These are phyloP conservation scores for Saksenaea oblongispora DNA, from an alignment of 371 early-diverging fungal genomes.

Conservation along the genomic window DNA sequence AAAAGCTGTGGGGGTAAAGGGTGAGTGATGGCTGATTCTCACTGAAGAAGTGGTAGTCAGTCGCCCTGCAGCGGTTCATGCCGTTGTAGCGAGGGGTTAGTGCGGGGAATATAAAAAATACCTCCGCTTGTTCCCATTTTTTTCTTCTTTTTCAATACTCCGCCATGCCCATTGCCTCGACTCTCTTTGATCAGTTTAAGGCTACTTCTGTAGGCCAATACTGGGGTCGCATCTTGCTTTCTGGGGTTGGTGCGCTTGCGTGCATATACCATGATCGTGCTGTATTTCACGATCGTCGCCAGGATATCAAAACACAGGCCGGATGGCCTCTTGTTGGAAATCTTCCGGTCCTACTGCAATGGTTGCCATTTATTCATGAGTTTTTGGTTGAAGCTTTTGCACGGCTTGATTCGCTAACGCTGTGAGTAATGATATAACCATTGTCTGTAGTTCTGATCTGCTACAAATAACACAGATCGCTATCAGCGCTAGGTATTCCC, in stretches of 20 bases:
- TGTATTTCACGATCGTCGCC: neutral
- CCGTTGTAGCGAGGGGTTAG: neutral
- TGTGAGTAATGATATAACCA: conserved; percentile 14
- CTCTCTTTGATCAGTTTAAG: neutral
- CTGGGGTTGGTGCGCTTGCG: conserved; percentile 2
- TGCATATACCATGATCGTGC: conserved; percentile 12
- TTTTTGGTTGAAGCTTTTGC: conserved; percentile 11
- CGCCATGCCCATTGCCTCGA: neutral
- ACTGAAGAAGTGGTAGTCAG: neutral
- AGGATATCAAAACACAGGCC: conserved; percentile 6
- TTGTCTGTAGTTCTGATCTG: neutral
- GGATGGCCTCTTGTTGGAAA: conserved; percentile 16
- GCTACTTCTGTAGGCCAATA: neutral
- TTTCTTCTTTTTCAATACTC: neutral
- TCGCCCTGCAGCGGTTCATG: neutral
- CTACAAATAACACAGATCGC: conserved; percentile 15
- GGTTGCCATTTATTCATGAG: conserved; percentile 4
- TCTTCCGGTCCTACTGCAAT: conserved; percentile 8
- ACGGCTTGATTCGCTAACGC: conserved; percentile 15
- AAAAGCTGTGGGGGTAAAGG: neutral
- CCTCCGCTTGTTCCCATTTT: neutral
- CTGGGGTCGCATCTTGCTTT: neutral
- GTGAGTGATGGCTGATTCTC: neutral
- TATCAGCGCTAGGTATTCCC: conserved; percentile 33
- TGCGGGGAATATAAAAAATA: neutral